These are phyloP conservation scores for Citrullus amarus DNA, from an alignment of 306 rosid genomes.

Conservation along the genomic window DNA sequence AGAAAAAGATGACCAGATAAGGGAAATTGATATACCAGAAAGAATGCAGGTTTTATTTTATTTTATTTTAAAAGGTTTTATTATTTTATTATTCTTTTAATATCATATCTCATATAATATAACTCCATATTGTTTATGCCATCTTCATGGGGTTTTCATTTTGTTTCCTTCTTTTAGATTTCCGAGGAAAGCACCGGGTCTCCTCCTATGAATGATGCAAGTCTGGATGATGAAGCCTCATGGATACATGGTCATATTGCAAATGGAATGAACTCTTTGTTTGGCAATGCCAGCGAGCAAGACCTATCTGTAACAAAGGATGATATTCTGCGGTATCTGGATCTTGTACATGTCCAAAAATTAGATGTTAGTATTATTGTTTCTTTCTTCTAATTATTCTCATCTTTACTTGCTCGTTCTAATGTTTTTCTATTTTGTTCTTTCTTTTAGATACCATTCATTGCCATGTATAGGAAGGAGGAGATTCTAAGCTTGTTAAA, in stretches of 20 bases:
- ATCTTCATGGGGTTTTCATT: background rate
- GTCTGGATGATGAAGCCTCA: constrained; percentile 55
- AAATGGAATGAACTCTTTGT: constrained; percentile 49
- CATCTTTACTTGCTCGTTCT: constrained; percentile 16
- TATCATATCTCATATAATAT: background rate
- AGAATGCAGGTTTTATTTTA: constrained; percentile 65
- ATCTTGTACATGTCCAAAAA: constrained; percentile 78
- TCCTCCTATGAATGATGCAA: constrained; percentile 47
- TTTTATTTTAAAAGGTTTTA: no score
- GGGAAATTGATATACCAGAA: constrained; percentile 76
- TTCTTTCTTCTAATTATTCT: background rate
- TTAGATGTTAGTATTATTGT: constrained; percentile 56
- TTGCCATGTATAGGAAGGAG: constrained; percentile 90
- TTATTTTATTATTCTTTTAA: background rate
- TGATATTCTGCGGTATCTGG: constrained; percentile 76
- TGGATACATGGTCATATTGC: constrained; percentile 65
- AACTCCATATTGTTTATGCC: background rate
- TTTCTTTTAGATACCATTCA: constrained; percentile 62
- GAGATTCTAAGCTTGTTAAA: constrained; percentile 74
- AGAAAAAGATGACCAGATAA: constrained; percentile 67
- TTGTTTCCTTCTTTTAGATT: constrained; percentile 30
- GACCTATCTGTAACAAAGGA: constrained; percentile 39
- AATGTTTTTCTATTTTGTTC: constrained; percentile 4
- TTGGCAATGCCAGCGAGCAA: constrained; percentile 31
- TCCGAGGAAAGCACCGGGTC: constrained; percentile 76